These are phyloP conservation scores for Martensiomyces pterosporus DNA, from an alignment of 192 early-diverging fungal species.

Conservation along the genomic window DNA sequence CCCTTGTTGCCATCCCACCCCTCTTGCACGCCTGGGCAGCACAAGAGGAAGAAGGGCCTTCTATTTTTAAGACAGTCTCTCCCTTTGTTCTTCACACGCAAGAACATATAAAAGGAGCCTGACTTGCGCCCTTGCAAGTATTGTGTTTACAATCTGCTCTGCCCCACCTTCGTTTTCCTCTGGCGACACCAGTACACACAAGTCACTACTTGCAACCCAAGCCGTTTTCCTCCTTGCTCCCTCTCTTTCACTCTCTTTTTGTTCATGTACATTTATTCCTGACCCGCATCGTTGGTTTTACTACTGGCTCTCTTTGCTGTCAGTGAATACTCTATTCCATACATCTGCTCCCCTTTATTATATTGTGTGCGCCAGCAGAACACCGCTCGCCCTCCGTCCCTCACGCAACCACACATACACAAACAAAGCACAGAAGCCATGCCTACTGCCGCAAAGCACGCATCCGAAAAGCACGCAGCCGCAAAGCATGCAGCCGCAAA, in stretches of 20 bases:
- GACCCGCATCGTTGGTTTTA: slow-evolving; percentile 1
- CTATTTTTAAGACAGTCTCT: background rate
- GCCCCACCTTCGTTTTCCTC: too few relatives aligned
- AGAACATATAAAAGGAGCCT: too few relatives aligned
- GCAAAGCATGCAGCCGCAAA: slow-evolving; percentile 1
- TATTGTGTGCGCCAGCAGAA: too few relatives aligned
- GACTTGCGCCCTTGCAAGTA: too few relatives aligned
- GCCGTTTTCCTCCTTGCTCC: slow-evolving; percentile 2
- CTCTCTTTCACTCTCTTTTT: slow-evolving; percentile 1
- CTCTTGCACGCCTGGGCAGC: background rate
- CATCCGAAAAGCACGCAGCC: background rate
- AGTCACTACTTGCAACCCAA: too few relatives aligned
- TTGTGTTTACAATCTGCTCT: too few relatives aligned
- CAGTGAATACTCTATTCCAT: too few relatives aligned
- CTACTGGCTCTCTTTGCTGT: background rate
- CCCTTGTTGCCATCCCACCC: background rate
- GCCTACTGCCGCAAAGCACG: too few relatives aligned
- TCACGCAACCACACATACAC: too few relatives aligned
- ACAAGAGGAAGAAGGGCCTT: slow-evolving; percentile 1
- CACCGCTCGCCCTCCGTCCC: background rate
- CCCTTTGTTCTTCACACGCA: background rate
- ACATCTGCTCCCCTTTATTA: background rate
- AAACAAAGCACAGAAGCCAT: too few relatives aligned
- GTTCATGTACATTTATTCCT: background rate
- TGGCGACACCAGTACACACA: too few relatives aligned